These are phyloP conservation scores for Saccharomycopsis olivae DNA, from an alignment of 805 yeast species.

Conservation along the genomic window DNA sequence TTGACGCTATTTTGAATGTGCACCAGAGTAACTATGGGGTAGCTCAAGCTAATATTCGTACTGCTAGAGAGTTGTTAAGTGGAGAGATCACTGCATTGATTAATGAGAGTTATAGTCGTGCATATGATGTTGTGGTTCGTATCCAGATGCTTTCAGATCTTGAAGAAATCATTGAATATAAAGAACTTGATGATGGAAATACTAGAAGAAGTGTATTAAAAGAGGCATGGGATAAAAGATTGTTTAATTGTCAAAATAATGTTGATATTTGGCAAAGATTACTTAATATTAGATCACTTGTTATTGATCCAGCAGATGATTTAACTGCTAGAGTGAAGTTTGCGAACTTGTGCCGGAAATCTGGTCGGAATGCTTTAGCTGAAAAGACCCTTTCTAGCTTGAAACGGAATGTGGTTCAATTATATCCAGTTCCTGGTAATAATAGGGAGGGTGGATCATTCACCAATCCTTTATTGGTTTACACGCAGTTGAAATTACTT, in stretches of 20 bases:
- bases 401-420: conserved; percentile 23
- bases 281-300: conserved; percentile 85
- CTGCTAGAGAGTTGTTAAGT: conserved; percentile 81
- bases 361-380: conserved; percentile 85
- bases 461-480: conserved; percentile 57
- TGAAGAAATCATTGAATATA: conserved; percentile 88
- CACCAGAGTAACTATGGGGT: conserved; percentile 80
- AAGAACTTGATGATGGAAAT: conserved; percentile 72
- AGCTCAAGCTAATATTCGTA: conserved; percentile 66
- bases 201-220: conserved; percentile 71
- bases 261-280: conserved; percentile 99
- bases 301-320: conserved; percentile 89
- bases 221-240: conserved; percentile 87
- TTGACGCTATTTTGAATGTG: conserved; percentile 77
- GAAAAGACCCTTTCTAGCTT: conserved; percentile 80
- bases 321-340: conserved; percentile 98
- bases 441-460: conserved; percentile 55
- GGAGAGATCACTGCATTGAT: conserved; percentile 92
- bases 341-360: conserved; percentile 90
- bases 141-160: conserved; percentile 95
- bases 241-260: conserved; percentile 89
- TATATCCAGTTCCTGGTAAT: conserved; percentile 12
- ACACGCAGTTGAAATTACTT: conserved; percentile 92
- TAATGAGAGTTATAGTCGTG: conserved; percentile 92
- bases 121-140: conserved; percentile 92